phyloP scores from a whole-genome alignment of 179 eudicot genomes.

The Silene vulgaris region DNA sequence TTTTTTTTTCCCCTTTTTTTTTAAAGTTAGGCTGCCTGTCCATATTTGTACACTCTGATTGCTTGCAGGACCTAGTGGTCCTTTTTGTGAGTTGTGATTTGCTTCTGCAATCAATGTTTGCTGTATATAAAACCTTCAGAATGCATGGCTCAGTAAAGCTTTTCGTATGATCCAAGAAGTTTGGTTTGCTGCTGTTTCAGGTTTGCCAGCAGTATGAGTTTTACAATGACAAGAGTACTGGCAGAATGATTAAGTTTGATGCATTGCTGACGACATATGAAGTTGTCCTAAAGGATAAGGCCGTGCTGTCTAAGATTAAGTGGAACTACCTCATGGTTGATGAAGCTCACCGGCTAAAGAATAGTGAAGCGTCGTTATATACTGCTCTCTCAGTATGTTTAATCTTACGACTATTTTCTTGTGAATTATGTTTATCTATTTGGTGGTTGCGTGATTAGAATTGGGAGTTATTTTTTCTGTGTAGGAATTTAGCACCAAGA shows the following conservation, averaged over 20 bases:
- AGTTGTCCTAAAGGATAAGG: conserved; percentile 86
- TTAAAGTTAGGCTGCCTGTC: neutral
- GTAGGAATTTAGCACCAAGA: conserved; percentile 98
- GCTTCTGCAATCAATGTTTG: neutral
- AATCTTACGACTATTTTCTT: neutral
- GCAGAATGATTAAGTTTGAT: conserved; percentile 71
- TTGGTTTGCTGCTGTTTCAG: conserved; percentile 38
- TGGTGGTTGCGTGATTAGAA: neutral
- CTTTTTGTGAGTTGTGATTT: neutral
- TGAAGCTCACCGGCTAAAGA: conserved; percentile 98
- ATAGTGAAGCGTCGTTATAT: conserved; percentile 93
- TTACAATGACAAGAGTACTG: conserved; percentile 59
- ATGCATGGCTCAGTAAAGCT: neutral
- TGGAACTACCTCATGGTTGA: conserved; percentile 99
- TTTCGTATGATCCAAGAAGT: neutral
- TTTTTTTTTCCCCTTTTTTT: neutral
- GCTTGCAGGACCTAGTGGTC: neutral
- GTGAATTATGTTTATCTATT: conserved; percentile 8
- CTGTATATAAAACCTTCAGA: neutral
- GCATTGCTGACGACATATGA: conserved; percentile 93
- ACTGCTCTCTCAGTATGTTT: conserved; percentile 66
- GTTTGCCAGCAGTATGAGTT: conserved; percentile 98
- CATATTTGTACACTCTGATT: neutral
- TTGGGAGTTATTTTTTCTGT: neutral
- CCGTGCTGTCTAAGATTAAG: conserved; percentile 81